Base-by-base conservation (phyloP, 345 rosid species). In the Chamaenerion angustifolium region DNA sequence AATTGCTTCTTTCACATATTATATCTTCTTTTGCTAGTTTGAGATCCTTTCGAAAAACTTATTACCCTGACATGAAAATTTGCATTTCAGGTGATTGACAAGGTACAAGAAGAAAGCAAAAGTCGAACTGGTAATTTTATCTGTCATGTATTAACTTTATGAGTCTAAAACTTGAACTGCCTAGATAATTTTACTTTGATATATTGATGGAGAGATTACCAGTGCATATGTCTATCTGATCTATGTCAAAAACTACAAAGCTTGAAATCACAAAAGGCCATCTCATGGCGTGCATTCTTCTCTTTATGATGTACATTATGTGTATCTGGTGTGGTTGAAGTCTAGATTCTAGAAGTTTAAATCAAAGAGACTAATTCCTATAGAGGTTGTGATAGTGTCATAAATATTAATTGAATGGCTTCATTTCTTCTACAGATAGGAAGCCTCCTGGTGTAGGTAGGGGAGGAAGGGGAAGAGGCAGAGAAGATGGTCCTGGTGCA, bases 391-490 rank as follows among this genome's bases (percentile, higher is more conserved):
- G 25, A 35, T 31, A 56, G 3, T 46, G 21, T 10, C 14, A 16
- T 2, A 23, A 3, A 25, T 10, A 18, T 42, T 10, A 16, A 19
- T 6, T 0, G 23, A 23, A 42, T 42, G 12, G 12, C 47, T n/a
- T 50, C 3, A 1, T 7, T 19, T 8, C 12, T 46, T 55, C 45
- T 65, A 9, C 66, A 83, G 94, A 83, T 68, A 80, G 88, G 53
- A 83, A 55, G 65, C 88, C 94, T 43, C 88, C 94, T 57, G 88
- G 85, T 0, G 79, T 83, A 0, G 84, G 87, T 0, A 83, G 88
- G 16, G 88, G 85, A 37, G 94, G 94, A 58, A 74, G 88, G 69
- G 94, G 88, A 49, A 78, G 94, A 61, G 88, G 94, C 16, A 76
- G 94, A 73, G 94, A 80, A 47, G 88, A 83, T 19, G 81, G 73